Evolutionary conservation across 2,329 filamentous ascomycete genomes (phyloP), one percentile per base, ranked within the genome.

Genomic region (Trichoderma sp.): DNA sequence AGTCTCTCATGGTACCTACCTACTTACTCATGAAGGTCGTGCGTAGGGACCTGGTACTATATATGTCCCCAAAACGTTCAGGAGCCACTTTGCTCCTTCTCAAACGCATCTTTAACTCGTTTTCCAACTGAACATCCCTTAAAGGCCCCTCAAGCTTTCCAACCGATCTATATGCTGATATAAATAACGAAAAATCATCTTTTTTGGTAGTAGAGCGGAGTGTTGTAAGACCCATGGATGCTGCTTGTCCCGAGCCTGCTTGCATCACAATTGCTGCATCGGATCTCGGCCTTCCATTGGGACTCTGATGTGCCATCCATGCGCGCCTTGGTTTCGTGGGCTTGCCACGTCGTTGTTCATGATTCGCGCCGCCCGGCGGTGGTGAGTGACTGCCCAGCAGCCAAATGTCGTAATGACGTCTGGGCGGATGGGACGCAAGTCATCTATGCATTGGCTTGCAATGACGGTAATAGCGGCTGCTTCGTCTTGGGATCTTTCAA

Each of bases 401-500:
- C 17, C n/a, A 7, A 57, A 28, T n/a, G 24, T 39, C 45, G 14
- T n/a, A 14, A 24, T n/a, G 26, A 44, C 21, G 6, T 39, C 48
- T 6, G 26, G 43, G 48, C n/a, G n/a, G 17, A 7, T 7, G n/a
- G 17, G 3, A 24, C 28, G 14, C 1, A 51, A 12, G 17, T 43
- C 51, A 39, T 43, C 47, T 60, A 60, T 17, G 50, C 58, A 24
- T 68, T 64, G 7, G 41, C 50, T 44, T 77, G 76, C 57, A 77
- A 63, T 19, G 72, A 75, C 30, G 82, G 79, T 26, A 86, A 71
- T 51, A 87, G 70, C 2, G 84, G 83, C 70, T 80, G 77, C 68
- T 86, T 85, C 44, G 83, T 85, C 74, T 83, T 86, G 24, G 84
- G 83, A 51, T 87, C 83, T 69, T 80, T 82, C 68, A 84, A 76